Percentiles rank a stretch among this genome's conserved stretches.
phyloP scores from a whole-genome alignment of 2,329 filamentous ascomycete genomes.

The Pseudocercospora fijiensis region DNA sequence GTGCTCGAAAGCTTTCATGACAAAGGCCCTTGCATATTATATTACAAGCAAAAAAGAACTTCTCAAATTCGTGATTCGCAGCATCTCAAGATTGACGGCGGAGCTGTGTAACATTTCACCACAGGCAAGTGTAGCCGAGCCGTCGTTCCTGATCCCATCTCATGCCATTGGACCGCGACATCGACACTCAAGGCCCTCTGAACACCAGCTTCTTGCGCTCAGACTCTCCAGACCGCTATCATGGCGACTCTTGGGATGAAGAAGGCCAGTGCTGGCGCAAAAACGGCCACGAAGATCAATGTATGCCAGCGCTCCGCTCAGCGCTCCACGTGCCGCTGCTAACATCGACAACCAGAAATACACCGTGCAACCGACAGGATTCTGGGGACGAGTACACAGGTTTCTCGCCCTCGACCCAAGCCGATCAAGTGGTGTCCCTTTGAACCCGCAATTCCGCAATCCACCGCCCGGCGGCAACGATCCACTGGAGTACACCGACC shows the following conservation, averaged over 20 bases:
- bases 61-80: neutral
- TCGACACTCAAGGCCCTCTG: slow-evolving; percentile 1
- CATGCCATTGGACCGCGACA: slow-evolving; percentile 16
- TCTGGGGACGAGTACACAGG: slow-evolving; percentile 83
- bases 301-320: slow-evolving; percentile 13
- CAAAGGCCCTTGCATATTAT: no score
- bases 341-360: slow-evolving; percentile 69
- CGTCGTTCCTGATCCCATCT: slow-evolving; percentile 3
- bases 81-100: neutral
- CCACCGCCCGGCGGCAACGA: slow-evolving; percentile 74
- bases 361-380: slow-evolving; percentile 81
- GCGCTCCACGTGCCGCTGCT: slow-evolving; percentile 5
- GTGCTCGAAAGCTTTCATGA: neutral
- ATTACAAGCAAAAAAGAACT: neutral
- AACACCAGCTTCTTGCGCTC: slow-evolving; percentile 2
- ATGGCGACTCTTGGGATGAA: slow-evolving; percentile 20
- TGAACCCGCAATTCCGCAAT: slow-evolving; percentile 90
- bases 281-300: slow-evolving; percentile 18
- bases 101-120: neutral
- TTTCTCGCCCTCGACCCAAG: slow-evolving; percentile 77
- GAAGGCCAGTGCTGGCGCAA: slow-evolving; percentile 13
- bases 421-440: slow-evolving; percentile 85
- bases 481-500: slow-evolving; percentile 73
- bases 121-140: slow-evolving; percentile 19
- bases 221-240: neutral